phyloP scores from a whole-genome alignment of 208 protist species.

The Wallacemonas sp. region DNA sequence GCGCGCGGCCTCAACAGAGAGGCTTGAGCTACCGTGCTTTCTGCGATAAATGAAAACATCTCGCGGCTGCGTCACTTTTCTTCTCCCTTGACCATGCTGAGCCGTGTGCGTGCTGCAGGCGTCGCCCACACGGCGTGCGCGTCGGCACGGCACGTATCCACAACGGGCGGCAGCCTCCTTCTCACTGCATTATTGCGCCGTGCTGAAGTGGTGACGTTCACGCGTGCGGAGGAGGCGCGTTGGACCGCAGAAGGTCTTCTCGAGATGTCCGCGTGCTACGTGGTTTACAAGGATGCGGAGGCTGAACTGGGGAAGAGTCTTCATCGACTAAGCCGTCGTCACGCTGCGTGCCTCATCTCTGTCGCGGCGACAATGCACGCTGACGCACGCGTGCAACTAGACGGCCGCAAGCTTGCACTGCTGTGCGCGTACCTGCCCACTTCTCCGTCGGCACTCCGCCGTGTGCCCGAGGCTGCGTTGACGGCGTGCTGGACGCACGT shows the following conservation, averaged over 20 bases:
- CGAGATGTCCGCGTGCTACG: slow-evolving; percentile 33
- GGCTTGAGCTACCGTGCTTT: too few species aligned
- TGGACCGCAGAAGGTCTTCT: slow-evolving; percentile 32
- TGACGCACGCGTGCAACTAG: background rate
- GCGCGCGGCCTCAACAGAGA: too few species aligned
- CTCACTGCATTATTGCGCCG: slow-evolving; percentile 4
- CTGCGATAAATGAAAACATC: too few species aligned
- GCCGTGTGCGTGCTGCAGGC: too few species aligned
- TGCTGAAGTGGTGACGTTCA: slow-evolving; percentile 14
- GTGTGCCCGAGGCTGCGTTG: too few species aligned
- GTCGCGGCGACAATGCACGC: background rate
- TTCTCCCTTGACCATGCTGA: too few species aligned
- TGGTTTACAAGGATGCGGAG: slow-evolving; percentile 12
- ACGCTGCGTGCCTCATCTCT: background rate
- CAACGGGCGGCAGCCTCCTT: too few species aligned
- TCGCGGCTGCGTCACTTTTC: too few species aligned
- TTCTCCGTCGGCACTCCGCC: background rate
- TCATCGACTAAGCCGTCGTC: background rate
- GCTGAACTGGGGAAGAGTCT: background rate
- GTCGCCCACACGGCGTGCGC: too few species aligned
- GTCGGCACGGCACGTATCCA: too few species aligned
- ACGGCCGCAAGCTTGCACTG: slow-evolving; percentile 1
- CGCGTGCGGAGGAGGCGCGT: slow-evolving; percentile 33
- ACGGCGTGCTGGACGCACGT: background rate
- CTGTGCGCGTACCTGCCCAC: background rate